phyloP scores from a whole-genome alignment of 164 flowering plant species.

The Stephania japonica region DNA sequence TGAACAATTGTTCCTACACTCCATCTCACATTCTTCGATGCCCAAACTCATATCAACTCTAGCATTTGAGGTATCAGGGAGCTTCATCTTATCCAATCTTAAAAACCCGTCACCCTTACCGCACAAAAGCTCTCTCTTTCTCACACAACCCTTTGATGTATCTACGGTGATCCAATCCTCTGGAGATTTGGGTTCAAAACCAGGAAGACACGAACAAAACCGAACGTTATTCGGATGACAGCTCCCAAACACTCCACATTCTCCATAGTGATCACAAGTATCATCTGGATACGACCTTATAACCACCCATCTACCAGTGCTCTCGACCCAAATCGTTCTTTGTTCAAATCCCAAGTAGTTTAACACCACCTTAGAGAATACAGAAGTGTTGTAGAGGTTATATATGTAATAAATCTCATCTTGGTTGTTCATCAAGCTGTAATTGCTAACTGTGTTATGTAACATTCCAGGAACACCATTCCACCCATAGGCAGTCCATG shows the following conservation, averaged over 20 bases:
- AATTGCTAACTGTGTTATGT: neutral
- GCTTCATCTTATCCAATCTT: neutral
- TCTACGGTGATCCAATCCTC: no score
- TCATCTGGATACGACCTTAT: neutral
- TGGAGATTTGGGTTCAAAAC: no score
- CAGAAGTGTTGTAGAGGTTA: slow-evolving; percentile 1
- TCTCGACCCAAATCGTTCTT: slow-evolving; percentile 1
- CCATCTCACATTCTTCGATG: no score
- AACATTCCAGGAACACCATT: slow-evolving; percentile 21
- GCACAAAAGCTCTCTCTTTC: neutral
- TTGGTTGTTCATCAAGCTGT: neutral
- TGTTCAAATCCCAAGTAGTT: no score
- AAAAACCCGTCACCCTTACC: slow-evolving; percentile 9
- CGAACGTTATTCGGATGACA: no score
- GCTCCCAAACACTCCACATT: no score
- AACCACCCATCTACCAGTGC: neutral
- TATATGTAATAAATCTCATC: slow-evolving; percentile 6
- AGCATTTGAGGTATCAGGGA: neutral
- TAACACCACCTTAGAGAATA: neutral
- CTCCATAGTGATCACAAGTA: no score
- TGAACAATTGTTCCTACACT: no score
- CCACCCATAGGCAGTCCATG: no score
- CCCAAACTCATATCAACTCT: no score
- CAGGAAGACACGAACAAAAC: no score
- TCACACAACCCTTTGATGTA: no score